phyloP scores from a whole-genome alignment of 306 rosid genomes.

The Cicer judaicum region DNA sequence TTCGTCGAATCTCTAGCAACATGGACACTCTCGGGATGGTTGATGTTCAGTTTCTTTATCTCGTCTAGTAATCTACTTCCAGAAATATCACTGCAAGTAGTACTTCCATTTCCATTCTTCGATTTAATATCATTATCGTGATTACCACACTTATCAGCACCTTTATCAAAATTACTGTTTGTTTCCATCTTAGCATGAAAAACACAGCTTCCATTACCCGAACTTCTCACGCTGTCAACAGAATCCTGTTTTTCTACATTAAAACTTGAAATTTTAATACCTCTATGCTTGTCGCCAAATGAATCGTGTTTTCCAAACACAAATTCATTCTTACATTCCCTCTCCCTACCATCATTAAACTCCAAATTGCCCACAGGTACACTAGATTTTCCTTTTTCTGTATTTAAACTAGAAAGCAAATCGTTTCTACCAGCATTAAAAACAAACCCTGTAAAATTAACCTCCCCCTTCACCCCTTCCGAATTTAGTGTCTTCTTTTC shows the following conservation, averaged over 20 bases:
- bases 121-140: constrained; percentile 39
- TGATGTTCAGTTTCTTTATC: constrained; percentile 66
- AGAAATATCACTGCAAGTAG: constrained; percentile 40
- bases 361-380: constrained; percentile 34
- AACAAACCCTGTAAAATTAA: constrained; percentile 41
- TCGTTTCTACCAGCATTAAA: constrained; percentile 45
- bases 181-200: constrained; percentile 41
- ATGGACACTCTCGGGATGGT: constrained; percentile 49
- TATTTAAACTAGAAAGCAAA: constrained; percentile 40
- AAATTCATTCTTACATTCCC: constrained; percentile 39
- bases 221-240: constrained; percentile 37
- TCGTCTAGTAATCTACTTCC: constrained; percentile 58
- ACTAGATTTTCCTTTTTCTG: constrained; percentile 40
- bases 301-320: constrained; percentile 36
- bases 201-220: constrained; percentile 35
- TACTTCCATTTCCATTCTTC: constrained; percentile 38
- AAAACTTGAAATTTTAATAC: constrained; percentile 24
- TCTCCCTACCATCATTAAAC: constrained; percentile 31
- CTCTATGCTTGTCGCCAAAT: constrained; percentile 44
- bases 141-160: constrained; percentile 34
- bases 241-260: constrained; percentile 46
- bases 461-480: constrained; percentile 29
- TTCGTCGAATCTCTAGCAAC: constrained; percentile 34
- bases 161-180: constrained; percentile 13
- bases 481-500: constrained; percentile 33